Base-by-base conservation (phyloP, 257 asterid genomes). In the Capsicum pubescens region DNA sequence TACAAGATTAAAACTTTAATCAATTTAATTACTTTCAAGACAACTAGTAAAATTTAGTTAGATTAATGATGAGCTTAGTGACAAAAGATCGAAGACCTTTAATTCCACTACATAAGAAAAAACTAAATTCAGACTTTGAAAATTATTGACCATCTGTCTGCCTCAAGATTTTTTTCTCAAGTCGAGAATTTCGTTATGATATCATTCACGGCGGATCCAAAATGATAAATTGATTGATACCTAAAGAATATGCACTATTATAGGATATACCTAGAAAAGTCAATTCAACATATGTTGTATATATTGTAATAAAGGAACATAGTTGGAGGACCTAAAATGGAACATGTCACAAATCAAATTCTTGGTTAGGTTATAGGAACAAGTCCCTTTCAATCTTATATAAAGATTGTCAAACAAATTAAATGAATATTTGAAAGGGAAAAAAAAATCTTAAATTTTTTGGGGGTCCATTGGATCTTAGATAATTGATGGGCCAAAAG, bases 401-500 rank as follows among this genome's bases (percentile, higher is more conserved):
- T 12, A 50, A 8, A 70, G 69, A 21, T 76, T 12, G 81, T 6
- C 14, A 46, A 50, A 74, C 17, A 74, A 21, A 50, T 74, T 1
- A 19, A 68, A n/a, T 39, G 58, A 76, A 76, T 52, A 76, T 26
- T 76, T 52, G 81, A 48, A 48, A 14, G 48, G 48, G 7, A 10
- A 11, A 50, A 48, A 19, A n/a, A 67, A 13, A 7, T 12, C 17
- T 8, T 21, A 13, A 21, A 19, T 0, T 50, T 72, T 7, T 74
- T 50, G 5, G 81, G 80, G 81, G 81, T 13, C 81, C 81, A 50
- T 50, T 72, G 80, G 80, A 72, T 48, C 61, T 21, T 10, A 7
- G 46, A 76, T 76, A 26, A 26, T 76, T 50, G 81, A 52, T 76
- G 81, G 61, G 81, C 81, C 17, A 76, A 50, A 74, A 76, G 81